phyloP scores from a whole-genome alignment of 1,284 basidiomycete species.

The Afroboletus lepidellus region DNA sequence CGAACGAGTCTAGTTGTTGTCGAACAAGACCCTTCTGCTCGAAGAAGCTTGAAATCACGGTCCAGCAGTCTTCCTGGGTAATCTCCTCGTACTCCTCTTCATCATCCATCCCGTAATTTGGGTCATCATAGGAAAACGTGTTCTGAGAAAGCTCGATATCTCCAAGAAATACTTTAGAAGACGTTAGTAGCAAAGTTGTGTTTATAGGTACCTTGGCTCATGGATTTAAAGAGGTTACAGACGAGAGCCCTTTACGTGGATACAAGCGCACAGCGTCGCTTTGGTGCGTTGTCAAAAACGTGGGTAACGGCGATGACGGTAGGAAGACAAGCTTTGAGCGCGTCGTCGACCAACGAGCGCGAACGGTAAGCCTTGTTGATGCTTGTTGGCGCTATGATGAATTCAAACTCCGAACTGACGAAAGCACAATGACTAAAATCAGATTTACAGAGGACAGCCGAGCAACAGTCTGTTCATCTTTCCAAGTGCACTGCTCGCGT shows the following conservation, averaged over 20 bases:
- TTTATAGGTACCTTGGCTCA: slow-evolving; percentile 47
- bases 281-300: not conserved
- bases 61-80: slow-evolving; percentile 94
- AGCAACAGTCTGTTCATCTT: slow-evolving; percentile 56
- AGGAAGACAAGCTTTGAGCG: slow-evolving; percentile 12
- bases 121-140: slow-evolving; percentile 56
- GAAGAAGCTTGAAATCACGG: slow-evolving; percentile 94
- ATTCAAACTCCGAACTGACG: slow-evolving; percentile 11
- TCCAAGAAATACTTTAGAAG: slow-evolving; percentile 35
- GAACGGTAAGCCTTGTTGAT: slow-evolving; percentile 29
- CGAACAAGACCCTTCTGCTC: slow-evolving; percentile 96
- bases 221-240: slow-evolving; percentile 6
- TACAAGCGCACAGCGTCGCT: not conserved
- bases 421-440: slow-evolving; percentile 11
- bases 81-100: slow-evolving; percentile 73
- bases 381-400: slow-evolving; percentile 15
- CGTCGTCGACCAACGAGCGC: slow-evolving; percentile 20
- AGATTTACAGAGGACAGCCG: slow-evolving; percentile 24
- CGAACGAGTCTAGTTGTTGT: slow-evolving; percentile 97
- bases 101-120: slow-evolving; percentile 55
- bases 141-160: slow-evolving; percentile 50
- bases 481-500: slow-evolving; percentile 50
- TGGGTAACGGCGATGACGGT: slow-evolving; percentile 8
- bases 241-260: slow-evolving; percentile 1
- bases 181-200: slow-evolving; percentile 21